Evolutionary conservation across 1,139 yeast genomes (phyloP).

Genomic region (Yamadazyma dushanensis): DNA sequence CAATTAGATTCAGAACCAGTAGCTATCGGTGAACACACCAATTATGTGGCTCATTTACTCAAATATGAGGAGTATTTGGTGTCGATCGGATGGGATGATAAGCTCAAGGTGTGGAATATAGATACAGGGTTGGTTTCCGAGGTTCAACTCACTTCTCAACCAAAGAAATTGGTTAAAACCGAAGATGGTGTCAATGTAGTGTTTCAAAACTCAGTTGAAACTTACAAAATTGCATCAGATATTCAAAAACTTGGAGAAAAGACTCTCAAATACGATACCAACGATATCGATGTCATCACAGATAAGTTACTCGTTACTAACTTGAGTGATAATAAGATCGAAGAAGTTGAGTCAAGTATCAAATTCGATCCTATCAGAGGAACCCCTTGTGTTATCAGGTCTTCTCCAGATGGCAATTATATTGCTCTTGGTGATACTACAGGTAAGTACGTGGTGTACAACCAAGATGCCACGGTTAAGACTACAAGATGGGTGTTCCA

Average conservation of each 20-base stretch:
- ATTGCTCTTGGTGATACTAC: constrained; percentile 84
- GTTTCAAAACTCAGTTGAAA: constrained; percentile 46
- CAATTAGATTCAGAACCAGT: constrained; percentile 32
- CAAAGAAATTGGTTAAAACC: constrained; percentile 49
- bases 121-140: constrained; percentile 28
- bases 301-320: constrained; percentile 53
- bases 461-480: constrained; percentile 54
- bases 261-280: constrained; percentile 37
- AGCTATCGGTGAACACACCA: constrained; percentile 43
- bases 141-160: constrained; percentile 55
- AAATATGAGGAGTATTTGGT: constrained; percentile 30
- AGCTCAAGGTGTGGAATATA: constrained; percentile 48
- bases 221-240: constrained; percentile 19
- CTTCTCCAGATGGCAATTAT: constrained; percentile 68
- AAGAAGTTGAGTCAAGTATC: constrained; percentile 17
- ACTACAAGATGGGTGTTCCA: constrained; percentile 97
- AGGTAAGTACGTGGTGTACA: constrained; percentile 79
- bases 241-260: constrained; percentile 14
- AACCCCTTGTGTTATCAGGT: constrained; percentile 59
- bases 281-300: constrained; percentile 32
- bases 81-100: constrained; percentile 89
- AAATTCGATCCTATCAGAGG: constrained; percentile 43
- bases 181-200: constrained; percentile 40
- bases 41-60: constrained; percentile 53
- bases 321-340: constrained; percentile 34